These are phyloP conservation scores for Mycena filopes DNA, from an alignment of 768 basidiomycete species.

Conservation along the genomic window DNA sequence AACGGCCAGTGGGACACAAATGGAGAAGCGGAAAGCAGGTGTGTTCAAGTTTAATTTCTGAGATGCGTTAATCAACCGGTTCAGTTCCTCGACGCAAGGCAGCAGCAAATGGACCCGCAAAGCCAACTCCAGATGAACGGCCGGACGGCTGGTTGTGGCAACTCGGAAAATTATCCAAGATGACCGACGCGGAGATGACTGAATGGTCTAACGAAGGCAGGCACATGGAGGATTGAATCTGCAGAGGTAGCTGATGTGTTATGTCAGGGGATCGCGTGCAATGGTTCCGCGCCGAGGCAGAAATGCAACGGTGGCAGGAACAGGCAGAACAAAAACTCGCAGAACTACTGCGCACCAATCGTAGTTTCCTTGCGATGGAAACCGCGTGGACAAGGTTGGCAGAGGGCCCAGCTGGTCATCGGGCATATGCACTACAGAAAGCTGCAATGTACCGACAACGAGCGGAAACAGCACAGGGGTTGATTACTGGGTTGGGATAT, in stretches of 20 bases:
- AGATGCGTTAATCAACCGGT: too few relatives aligned
- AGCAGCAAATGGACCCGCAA: not conserved
- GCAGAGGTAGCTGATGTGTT: not conserved
- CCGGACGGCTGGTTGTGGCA: slow-evolving; percentile 12
- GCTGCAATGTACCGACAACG: slow-evolving; percentile 1
- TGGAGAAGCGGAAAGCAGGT: too few relatives aligned
- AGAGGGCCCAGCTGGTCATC: too few relatives aligned
- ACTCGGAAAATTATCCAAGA: slow-evolving; percentile 7
- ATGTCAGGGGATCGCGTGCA: slow-evolving; percentile 2
- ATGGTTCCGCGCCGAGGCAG: slow-evolving; percentile 2
- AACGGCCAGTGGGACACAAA: too few relatives aligned
- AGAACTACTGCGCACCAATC: not conserved
- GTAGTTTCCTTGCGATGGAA: not conserved
- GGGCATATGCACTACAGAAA: slow-evolving; percentile 5
- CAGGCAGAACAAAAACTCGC: not conserved
- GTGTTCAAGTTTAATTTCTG: too few relatives aligned
- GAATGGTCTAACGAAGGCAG: slow-evolving; percentile 9
- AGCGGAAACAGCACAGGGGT: too few relatives aligned
- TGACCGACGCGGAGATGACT: slow-evolving; percentile 1
- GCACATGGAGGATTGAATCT: not conserved
- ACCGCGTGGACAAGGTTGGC: too few relatives aligned
- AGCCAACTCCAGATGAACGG: not conserved
- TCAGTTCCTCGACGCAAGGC: too few relatives aligned
- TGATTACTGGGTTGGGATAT: too few relatives aligned
- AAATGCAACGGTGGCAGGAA: slow-evolving; percentile 14